Conservation (phyloP, 1,139 yeast genomes). For the Protomyces macrosporus region DNA sequence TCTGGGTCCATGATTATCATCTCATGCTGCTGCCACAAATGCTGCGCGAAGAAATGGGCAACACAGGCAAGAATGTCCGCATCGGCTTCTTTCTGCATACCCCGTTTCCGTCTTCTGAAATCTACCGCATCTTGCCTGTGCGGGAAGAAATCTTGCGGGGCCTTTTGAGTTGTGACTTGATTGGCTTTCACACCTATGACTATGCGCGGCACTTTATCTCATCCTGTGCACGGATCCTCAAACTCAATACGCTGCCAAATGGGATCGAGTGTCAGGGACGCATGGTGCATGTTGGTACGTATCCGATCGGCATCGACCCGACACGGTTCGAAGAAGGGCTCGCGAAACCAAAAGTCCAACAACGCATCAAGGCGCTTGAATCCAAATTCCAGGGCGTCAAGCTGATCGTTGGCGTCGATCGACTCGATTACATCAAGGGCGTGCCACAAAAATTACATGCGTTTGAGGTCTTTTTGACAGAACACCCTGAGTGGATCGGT, state of each 20-base stretch:
- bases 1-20: constrained; percentile 98
- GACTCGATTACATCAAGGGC: constrained; percentile 93
- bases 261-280: constrained; percentile 78
- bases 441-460: constrained; percentile 96
- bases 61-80: constrained; percentile 51
- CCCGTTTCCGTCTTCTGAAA: constrained; percentile 96
- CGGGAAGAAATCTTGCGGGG: constrained; percentile 88
- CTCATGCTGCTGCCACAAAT: constrained; percentile 90
- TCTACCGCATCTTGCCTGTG: constrained; percentile 90
- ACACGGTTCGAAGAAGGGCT: constrained; percentile 76
- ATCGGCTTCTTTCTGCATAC: constrained; percentile 95
- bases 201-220: constrained; percentile 96
- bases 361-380: constrained; percentile 60
- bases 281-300: constrained; percentile 83
- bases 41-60: constrained; percentile 62
- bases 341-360: constrained; percentile 54
- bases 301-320: constrained; percentile 97
- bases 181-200: constrained; percentile 99
- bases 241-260: constrained; percentile 81
- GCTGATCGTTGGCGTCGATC: constrained; percentile 90
- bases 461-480: constrained; percentile 81
- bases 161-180: constrained; percentile 84
- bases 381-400: constrained; percentile 64
- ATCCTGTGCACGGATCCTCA: constrained; percentile 79
- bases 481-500: constrained; percentile 98